These are phyloP conservation scores for Colletotrichum godetiae DNA, from an alignment of 2,329 filamentous ascomycete species.

Conservation along the genomic window DNA sequence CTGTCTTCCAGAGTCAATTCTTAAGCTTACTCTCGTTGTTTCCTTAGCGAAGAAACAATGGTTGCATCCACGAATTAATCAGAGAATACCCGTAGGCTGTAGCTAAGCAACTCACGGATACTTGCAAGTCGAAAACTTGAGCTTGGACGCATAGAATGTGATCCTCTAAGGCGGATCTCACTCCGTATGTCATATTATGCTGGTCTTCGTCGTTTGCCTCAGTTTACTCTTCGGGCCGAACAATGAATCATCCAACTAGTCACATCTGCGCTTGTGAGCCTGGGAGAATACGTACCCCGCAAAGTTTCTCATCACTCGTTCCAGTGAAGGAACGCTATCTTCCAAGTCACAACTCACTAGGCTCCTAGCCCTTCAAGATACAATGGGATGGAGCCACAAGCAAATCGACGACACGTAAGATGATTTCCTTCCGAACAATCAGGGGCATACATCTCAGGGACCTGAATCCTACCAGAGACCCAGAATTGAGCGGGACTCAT, in stretches of 20 bases:
- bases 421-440: background rate
- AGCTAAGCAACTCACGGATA: background rate
- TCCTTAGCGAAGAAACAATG: constrained; percentile 10
- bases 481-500: background rate
- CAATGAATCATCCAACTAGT: background rate
- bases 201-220: background rate
- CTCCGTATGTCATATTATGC: background rate
- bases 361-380: background rate
- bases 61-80: background rate
- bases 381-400: background rate
- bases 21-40: constrained; percentile 12
- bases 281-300: background rate
- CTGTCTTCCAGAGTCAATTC: background rate
- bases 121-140: background rate
- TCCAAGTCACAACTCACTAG: background rate
- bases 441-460: background rate
- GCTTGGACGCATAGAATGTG: background rate
- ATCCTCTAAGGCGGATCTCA: background rate
- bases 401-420: background rate
- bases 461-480: background rate
- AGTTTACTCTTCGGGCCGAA: background rate
- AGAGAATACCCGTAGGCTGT: background rate
- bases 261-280: background rate
- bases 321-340: background rate
- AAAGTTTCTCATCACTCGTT: background rate